Conservation (phyloP, 1,284 basidiomycete species). For the Sparassis latifolia region DNA sequence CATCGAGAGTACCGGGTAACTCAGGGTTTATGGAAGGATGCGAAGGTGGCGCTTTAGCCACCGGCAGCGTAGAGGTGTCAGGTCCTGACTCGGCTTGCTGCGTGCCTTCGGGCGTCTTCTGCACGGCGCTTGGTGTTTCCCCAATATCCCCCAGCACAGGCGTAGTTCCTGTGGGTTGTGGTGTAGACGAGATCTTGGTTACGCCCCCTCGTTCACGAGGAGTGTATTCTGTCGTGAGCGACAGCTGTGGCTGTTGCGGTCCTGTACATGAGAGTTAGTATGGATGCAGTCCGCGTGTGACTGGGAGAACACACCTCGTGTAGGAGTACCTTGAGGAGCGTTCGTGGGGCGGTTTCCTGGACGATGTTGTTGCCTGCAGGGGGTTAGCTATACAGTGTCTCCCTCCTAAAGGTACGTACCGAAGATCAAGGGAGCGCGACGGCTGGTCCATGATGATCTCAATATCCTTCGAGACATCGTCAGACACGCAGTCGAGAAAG, state of each 20-base stretch:
- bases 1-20: constrained; percentile 63
- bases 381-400: background rate
- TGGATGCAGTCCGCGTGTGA: background rate
- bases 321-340: constrained; percentile 30
- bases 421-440: constrained; percentile 64
- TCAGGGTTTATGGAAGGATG: constrained; percentile 72
- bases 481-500: background rate
- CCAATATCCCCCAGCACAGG: constrained; percentile 23
- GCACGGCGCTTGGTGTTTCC: constrained; percentile 16
- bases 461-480: constrained; percentile 47
- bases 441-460: constrained; percentile 77
- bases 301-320: constrained; percentile 25
- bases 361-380: constrained; percentile 17
- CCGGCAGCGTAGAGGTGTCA: constrained; percentile 59
- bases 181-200: constrained; percentile 20
- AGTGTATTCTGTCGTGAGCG: constrained; percentile 87
- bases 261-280: constrained; percentile 6
- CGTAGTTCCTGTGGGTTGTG: constrained; percentile 20
- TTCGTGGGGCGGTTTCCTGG: constrained; percentile 26
- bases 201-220: constrained; percentile 65
- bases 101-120: constrained; percentile 17
- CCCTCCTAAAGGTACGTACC: constrained; percentile 33
- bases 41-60: constrained; percentile 62
- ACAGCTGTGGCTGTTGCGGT: constrained; percentile 39
- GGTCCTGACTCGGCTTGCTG: constrained; percentile 30